Evolutionary conservation across 768 basidiomycete species (phyloP).

Genomic region (Naganishia vaughanmartiniae): DNA sequence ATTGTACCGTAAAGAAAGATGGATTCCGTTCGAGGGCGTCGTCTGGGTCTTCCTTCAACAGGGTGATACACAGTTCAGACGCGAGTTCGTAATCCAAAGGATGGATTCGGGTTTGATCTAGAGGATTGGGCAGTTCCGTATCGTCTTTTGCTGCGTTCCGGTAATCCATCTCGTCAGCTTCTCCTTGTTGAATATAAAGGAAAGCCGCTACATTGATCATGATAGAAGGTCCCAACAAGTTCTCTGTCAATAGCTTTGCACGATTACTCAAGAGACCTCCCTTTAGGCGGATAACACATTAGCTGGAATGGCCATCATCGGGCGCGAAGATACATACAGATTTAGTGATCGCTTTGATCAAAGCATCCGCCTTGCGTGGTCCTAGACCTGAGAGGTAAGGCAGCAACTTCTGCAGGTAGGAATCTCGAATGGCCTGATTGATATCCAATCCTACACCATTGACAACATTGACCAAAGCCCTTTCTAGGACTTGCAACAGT

Average conservation of each 20-base stretch:
- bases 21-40: conserved; percentile 89
- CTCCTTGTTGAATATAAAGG: conserved; percentile 76
- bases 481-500: conserved; percentile 73
- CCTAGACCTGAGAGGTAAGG: conserved; percentile 91
- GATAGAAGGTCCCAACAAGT: conserved; percentile 77
- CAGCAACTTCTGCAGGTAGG: conserved; percentile 82
- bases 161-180: conserved; percentile 58
- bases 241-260: conserved; percentile 74
- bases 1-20: conserved; percentile 57
- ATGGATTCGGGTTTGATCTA: conserved; percentile 94
- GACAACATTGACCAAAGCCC: conserved; percentile 80
- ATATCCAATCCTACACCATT: conserved; percentile 95
- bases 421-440: conserved; percentile 82
- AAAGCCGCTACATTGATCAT: conserved; percentile 93
- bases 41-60: conserved; percentile 94
- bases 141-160: conserved; percentile 60
- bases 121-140: conserved; percentile 74
- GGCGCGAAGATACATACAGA: conserved; percentile 59
- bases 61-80: conserved; percentile 96
- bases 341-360: conserved; percentile 69
- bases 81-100: conserved; percentile 97
- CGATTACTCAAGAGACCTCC: conserved; percentile 84
- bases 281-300: conserved; percentile 54
- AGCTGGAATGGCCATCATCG: conserved; percentile 17
- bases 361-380: conserved; percentile 81